Percentiles rank a stretch among this genome's conserved stretches.
Conservation (phyloP, 257 asterid species). For the Lycium barbarum region DNA sequence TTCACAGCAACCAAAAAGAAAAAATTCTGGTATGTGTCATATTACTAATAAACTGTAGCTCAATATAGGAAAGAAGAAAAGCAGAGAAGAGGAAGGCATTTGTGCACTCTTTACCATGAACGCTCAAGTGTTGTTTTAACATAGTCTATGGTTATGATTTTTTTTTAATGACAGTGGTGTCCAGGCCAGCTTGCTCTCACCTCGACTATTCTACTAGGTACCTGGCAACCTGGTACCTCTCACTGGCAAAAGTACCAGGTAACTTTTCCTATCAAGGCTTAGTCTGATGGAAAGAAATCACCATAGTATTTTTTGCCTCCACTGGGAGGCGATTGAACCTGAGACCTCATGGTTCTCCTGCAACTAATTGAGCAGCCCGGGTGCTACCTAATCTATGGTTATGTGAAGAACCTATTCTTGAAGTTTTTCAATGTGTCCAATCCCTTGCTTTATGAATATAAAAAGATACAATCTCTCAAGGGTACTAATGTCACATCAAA, state of each 20-base stretch:
- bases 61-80: neutral
- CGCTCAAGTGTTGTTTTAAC: neutral
- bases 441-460: neutral
- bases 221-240: neutral
- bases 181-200: neutral
- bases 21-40: neutral
- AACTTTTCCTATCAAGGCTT: neutral
- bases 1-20: neutral
- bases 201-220: neutral
- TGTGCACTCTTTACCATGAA: neutral
- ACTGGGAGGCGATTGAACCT: neutral
- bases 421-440: neutral
- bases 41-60: neutral
- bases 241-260: neutral
- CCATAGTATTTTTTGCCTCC: neutral
- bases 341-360: neutral
- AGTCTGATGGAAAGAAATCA: neutral
- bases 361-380: neutral
- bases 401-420: neutral
- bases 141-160: neutral
- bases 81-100: neutral
- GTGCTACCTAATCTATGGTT: neutral
- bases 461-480: neutral
- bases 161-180: neutral
- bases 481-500: conserved; percentile 21